phyloP scores from a whole-genome alignment of 768 basidiomycete species.

The Termitomyces sp. region DNA sequence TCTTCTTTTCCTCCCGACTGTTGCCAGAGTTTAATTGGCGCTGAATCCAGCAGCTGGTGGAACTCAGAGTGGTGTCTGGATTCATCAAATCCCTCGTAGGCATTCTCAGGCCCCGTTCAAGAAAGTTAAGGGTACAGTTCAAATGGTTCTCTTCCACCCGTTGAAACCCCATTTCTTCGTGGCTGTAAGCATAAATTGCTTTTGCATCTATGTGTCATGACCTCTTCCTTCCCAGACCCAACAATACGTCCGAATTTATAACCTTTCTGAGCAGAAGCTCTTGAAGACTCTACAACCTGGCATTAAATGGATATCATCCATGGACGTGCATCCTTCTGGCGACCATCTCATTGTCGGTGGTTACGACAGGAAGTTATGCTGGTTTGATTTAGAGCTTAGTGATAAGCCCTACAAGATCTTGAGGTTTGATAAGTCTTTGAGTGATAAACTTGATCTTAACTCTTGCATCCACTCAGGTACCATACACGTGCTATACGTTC shows the following conservation, averaged over 20 bases:
- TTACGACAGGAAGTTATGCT: constrained; percentile 96
- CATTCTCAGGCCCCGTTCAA: constrained; percentile 98
- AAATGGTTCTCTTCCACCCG: constrained; percentile 94
- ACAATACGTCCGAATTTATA: constrained; percentile 93
- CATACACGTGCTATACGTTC: constrained; percentile 93
- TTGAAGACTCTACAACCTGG: constrained; percentile 94
- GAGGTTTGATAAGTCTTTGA: constrained; percentile 49
- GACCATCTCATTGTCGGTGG: constrained; percentile 97
- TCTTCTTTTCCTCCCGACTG: constrained; percentile 7
- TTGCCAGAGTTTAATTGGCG: constrained; percentile 12
- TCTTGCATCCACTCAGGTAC: constrained; percentile 53
- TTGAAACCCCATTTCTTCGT: constrained; percentile 95
- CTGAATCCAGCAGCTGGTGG: constrained; percentile 54
- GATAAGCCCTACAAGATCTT: constrained; percentile 97
- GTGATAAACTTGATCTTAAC: constrained; percentile 12
- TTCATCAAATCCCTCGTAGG: constrained; percentile 90
- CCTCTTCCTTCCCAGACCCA: constrained; percentile 65
- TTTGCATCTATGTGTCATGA: constrained; percentile 13
- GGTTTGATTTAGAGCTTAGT: constrained; percentile 97
- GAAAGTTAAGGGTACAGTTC: constrained; percentile 88
- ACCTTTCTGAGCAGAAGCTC: constrained; percentile 89
- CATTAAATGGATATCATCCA: constrained; percentile 94
- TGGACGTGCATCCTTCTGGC: constrained; percentile 95
- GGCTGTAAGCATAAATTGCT: constrained; percentile 59
- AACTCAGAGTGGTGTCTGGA: constrained; percentile 84